These are phyloP conservation scores for Trametopsis cervina DNA, from an alignment of 768 basidiomycete genomes.

Conservation along the genomic window DNA sequence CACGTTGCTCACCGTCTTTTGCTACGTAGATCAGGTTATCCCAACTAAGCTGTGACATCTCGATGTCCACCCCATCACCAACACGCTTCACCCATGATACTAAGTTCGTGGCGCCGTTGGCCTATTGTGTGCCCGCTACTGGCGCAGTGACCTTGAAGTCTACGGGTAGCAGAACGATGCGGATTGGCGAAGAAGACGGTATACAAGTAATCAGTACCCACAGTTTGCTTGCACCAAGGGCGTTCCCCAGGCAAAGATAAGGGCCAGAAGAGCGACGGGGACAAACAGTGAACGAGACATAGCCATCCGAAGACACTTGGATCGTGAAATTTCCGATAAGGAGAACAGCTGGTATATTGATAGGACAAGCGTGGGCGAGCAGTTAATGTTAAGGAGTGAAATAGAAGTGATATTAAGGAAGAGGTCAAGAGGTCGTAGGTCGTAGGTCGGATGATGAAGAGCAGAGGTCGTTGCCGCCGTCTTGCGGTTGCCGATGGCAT, in stretches of 20 bases:
- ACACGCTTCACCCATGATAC: constrained; percentile 64
- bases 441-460: too few relatives aligned
- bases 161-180: constrained; percentile 7
- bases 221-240: constrained; percentile 20
- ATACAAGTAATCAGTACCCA: constrained; percentile 5
- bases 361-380: too few relatives aligned
- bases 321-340: too few relatives aligned
- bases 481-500: too few relatives aligned
- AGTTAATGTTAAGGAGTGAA: too few relatives aligned
- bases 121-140: constrained; percentile 39
- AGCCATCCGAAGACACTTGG: too few relatives aligned
- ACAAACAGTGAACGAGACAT: constrained; percentile 17
- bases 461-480: too few relatives aligned
- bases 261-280: constrained; percentile 18
- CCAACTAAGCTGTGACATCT: constrained; percentile 50
- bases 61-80: constrained; percentile 63
- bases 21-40: constrained; percentile 64
- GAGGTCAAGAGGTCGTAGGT: too few relatives aligned
- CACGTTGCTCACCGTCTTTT: constrained; percentile 54
- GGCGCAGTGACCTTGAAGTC: constrained; percentile 51
- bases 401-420: too few relatives aligned
- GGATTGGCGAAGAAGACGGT: not conserved
- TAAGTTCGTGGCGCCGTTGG: constrained; percentile 44
- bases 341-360: too few relatives aligned
- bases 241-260: constrained; percentile 21